phyloP scores from a whole-genome alignment of 129 eudicot genomes.

The Flaveria sonorensis region DNA sequence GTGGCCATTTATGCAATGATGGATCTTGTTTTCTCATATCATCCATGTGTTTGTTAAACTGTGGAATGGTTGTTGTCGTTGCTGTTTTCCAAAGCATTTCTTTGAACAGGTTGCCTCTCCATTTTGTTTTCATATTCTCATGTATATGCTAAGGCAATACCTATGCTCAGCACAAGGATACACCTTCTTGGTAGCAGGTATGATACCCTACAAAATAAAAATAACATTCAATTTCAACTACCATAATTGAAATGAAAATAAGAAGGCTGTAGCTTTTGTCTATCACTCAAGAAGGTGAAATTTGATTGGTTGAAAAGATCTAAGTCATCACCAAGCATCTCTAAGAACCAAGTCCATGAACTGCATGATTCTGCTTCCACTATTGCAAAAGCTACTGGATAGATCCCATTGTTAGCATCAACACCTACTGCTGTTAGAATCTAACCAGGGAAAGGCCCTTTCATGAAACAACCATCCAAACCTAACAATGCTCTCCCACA shows the following conservation, averaged over 20 bases:
- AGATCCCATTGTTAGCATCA: too few relatives aligned
- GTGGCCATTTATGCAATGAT: too few relatives aligned
- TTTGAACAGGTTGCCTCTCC: too few relatives aligned
- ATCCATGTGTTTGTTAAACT: too few relatives aligned
- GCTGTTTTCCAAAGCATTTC: too few relatives aligned
- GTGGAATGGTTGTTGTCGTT: too few relatives aligned
- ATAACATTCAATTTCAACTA: not conserved
- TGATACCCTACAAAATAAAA: too few relatives aligned
- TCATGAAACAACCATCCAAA: not conserved
- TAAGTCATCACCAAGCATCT: not conserved
- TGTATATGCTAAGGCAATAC: too few relatives aligned
- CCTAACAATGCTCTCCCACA: not conserved
- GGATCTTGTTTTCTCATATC: too few relatives aligned
- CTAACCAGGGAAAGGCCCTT: not conserved
- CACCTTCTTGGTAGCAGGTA: too few relatives aligned
- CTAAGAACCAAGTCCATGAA: not conserved
- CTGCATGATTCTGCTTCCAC: not conserved
- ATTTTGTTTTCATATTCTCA: too few relatives aligned
- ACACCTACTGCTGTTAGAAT: not conserved
- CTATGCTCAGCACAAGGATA: too few relatives aligned
- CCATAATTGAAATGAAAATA: not conserved
- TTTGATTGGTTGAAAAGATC: not conserved
- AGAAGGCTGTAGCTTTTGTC: not conserved
- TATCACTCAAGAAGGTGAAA: not conserved
- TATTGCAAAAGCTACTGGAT: not conserved